phyloP scores from a whole-genome alignment of 345 rosid species.

The Conringia planisiliqua region DNA sequence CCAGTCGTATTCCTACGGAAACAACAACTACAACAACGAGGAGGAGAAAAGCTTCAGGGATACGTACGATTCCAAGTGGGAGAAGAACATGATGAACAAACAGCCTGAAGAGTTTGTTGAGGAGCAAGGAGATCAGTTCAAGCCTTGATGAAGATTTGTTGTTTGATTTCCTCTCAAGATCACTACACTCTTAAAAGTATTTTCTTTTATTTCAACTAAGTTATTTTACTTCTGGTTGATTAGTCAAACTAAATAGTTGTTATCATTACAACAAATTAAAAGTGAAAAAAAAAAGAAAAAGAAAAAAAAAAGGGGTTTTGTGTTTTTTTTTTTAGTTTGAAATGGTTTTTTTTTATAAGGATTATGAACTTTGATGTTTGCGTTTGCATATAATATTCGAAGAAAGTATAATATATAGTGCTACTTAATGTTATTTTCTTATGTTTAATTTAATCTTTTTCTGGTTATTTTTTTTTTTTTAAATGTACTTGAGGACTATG shows the following conservation, averaged over 20 bases:
- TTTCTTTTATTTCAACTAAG: slow-evolving; percentile 23
- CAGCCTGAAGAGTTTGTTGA: slow-evolving; percentile 27
- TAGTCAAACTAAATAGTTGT: slow-evolving; percentile 31
- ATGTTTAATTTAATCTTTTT: slow-evolving; percentile 1
- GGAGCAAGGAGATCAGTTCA: slow-evolving; percentile 31
- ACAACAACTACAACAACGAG: slow-evolving; percentile 17
- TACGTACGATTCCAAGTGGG: slow-evolving; percentile 33
- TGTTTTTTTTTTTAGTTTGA: slow-evolving; percentile 8
- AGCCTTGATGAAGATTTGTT: slow-evolving; percentile 29
- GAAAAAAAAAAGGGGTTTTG: background rate
- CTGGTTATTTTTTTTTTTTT: background rate
- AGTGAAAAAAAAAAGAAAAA: slow-evolving; percentile 9
- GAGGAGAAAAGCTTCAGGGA: slow-evolving; percentile 26
- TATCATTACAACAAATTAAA: slow-evolving; percentile 22
- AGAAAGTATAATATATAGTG: slow-evolving; percentile 18
- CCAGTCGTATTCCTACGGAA: slow-evolving; percentile 20
- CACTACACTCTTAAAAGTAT: slow-evolving; percentile 16
- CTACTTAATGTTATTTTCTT: slow-evolving; percentile 19
- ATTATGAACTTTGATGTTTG: slow-evolving; percentile 22
- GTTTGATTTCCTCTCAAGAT: slow-evolving; percentile 24
- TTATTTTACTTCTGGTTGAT: slow-evolving; percentile 32
- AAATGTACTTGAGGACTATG: too few species aligned
- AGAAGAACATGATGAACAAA: slow-evolving; percentile 23
- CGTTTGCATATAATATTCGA: slow-evolving; percentile 28
- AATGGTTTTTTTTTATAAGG: slow-evolving; percentile 18